Percentiles rank a stretch among this genome's conserved stretches.
Evolutionary conservation across 2,329 filamentous ascomycete genomes (phyloP).

Genomic region (Aspergillus fumigatiaffinis): DNA sequence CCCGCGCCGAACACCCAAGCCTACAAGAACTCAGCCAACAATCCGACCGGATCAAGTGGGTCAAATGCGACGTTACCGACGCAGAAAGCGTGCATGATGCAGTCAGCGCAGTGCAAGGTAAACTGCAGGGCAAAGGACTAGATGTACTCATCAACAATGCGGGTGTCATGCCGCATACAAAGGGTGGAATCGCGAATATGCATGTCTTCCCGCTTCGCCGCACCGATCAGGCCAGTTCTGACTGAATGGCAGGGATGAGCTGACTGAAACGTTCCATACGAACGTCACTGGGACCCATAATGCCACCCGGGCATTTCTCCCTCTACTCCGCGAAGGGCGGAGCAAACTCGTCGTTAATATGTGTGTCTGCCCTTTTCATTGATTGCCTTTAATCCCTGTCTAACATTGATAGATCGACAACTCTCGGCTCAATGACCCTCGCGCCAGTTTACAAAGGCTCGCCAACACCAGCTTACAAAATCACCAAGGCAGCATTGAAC

Average conservation of each 20-base stretch:
- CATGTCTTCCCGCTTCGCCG: conserved; percentile 7
- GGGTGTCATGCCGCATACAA: conserved; percentile 24
- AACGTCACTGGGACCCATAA: conserved; percentile 43
- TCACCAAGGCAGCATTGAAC: conserved; percentile 48
- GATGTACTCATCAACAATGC: conserved; percentile 49
- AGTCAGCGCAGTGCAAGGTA: conserved; percentile 27
- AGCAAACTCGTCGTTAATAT: conserved; percentile 46
- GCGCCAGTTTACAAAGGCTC: conserved; percentile 16
- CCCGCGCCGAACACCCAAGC: conserved; percentile 29
- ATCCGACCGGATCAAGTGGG: conserved; percentile 33
- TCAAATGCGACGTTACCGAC: conserved; percentile 40
- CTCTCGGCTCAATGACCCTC: conserved; percentile 40
- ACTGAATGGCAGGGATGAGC: conserved; percentile 29
- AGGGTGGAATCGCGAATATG: conserved; percentile 21
- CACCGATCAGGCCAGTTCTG: background rate
- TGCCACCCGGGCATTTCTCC: conserved; percentile 39
- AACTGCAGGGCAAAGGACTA: conserved; percentile 37
- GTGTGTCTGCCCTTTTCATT: too few relatives aligned
- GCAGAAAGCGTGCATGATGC: conserved; percentile 33
- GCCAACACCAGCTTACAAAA: conserved; percentile 38
- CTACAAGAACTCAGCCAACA: conserved; percentile 33
- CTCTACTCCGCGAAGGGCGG: conserved; percentile 35
- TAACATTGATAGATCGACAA: conserved; percentile 33
- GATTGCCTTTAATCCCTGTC: background rate
- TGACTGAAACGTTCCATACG: conserved; percentile 35